These are phyloP conservation scores for Neurospora terricola DNA, from an alignment of 495 filamentous ascomycete species.

Conservation along the genomic window DNA sequence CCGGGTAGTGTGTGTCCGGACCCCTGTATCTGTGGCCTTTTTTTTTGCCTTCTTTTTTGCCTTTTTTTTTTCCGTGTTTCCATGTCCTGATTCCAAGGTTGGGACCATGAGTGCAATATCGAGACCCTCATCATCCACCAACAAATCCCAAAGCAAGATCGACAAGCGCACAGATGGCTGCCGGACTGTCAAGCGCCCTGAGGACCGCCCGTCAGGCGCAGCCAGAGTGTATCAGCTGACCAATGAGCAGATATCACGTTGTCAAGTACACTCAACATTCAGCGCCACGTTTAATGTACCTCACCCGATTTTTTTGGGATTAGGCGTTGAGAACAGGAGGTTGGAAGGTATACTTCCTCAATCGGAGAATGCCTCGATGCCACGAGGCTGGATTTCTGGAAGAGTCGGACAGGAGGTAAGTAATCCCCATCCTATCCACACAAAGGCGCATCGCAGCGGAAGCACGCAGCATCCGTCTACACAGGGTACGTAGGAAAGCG, in stretches of 20 bases:
- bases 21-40: too few relatives aligned
- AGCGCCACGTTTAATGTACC: background rate
- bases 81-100: background rate
- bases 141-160: too few relatives aligned
- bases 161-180: too few relatives aligned
- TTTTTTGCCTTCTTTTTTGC: background rate
- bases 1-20: too few relatives aligned
- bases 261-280: background rate
- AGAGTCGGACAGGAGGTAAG: background rate
- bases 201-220: too few relatives aligned
- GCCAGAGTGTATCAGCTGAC: background rate
- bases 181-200: too few relatives aligned
- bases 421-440: background rate
- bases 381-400: background rate
- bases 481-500: background rate
- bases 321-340: background rate
- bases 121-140: too few relatives aligned
- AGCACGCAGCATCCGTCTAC: background rate
- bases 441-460: background rate
- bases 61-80: background rate
- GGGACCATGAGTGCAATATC: too few relatives aligned
- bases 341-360: background rate
- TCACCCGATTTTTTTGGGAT: background rate
- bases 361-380: background rate
- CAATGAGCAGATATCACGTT: background rate